Conservation (phyloP, 2,329 filamentous ascomycete genomes). For the Curvularia spicifera region DNA sequence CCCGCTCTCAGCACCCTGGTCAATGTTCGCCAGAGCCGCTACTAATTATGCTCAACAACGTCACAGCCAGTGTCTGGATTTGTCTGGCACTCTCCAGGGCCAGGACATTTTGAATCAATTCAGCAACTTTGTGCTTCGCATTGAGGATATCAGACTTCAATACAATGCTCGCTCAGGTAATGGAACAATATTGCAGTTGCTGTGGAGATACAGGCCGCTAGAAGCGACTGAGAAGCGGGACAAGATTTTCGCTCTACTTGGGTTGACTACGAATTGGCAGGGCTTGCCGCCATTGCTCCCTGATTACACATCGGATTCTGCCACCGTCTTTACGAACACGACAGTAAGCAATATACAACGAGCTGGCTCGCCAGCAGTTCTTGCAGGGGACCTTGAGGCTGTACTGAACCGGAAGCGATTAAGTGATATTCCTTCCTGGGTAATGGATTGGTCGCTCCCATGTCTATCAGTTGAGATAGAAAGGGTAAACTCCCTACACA, state of each 20-base stretch:
- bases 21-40: slow-evolving; percentile 31
- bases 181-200: slow-evolving; percentile 21
- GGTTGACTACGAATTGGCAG: slow-evolving; percentile 26
- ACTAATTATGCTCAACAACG: slow-evolving; percentile 19
- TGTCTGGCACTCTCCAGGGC: slow-evolving; percentile 13
- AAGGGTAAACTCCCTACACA: slow-evolving; percentile 20
- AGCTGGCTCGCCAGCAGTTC: slow-evolving; percentile 17
- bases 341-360: slow-evolving; percentile 16
- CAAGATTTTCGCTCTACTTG: slow-evolving; percentile 29
- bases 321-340: slow-evolving; percentile 12
- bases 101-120: slow-evolving; percentile 21
- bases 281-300: slow-evolving; percentile 15
- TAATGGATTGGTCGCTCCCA: slow-evolving; percentile 31
- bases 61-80: slow-evolving; percentile 17
- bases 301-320: slow-evolving; percentile 17
- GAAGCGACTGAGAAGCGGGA: slow-evolving; percentile 31
- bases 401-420: slow-evolving; percentile 23
- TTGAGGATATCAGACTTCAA: slow-evolving; percentile 21
- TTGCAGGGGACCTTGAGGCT: slow-evolving; percentile 27
- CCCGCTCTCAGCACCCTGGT: slow-evolving; percentile 29
- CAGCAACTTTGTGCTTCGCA: slow-evolving; percentile 24
- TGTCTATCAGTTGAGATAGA: slow-evolving; percentile 24
- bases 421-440: slow-evolving; percentile 25
- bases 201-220: slow-evolving; percentile 28
- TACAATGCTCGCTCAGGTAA: slow-evolving; percentile 1